phyloP scores from a whole-genome alignment of 257 asterid genomes.

The Solanum tarijense region DNA sequence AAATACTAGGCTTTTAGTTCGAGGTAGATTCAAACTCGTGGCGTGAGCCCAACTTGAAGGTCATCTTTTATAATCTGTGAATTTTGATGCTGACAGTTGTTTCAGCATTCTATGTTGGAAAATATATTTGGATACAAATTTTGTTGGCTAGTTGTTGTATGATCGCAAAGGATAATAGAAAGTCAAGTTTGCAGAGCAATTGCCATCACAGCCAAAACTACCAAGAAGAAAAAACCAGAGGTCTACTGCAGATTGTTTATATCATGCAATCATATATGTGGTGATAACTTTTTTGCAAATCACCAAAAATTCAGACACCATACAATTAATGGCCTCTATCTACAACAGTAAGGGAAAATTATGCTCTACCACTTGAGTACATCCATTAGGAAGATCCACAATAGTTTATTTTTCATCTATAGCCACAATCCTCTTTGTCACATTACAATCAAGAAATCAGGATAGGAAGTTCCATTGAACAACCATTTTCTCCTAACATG shows the following conservation, averaged over 20 bases:
- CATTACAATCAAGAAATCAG: background rate
- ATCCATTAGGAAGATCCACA: slow-evolving; percentile 11
- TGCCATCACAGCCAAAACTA: background rate
- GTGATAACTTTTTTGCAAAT: background rate
- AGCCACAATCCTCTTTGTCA: background rate
- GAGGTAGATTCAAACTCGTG: background rate
- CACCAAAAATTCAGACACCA: background rate
- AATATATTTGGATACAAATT: background rate
- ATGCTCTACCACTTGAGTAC: background rate
- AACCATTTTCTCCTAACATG: background rate
- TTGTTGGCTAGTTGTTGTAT: background rate
- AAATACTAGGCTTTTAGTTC: background rate
- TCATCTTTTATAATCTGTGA: background rate
- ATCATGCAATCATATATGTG: background rate
- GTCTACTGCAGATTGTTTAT: background rate
- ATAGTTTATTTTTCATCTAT: background rate
- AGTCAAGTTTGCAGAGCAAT: background rate
- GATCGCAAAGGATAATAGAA: background rate
- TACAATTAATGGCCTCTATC: background rate
- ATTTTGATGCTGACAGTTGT: background rate
- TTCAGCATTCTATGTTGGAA: background rate
- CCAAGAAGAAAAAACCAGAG: background rate
- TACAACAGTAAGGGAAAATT: background rate
- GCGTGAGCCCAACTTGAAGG: background rate
- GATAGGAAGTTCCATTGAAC: background rate